These are phyloP conservation scores for Clarireedia sp. DNA, from an alignment of 2,329 filamentous ascomycete species.

Conservation along the genomic window DNA sequence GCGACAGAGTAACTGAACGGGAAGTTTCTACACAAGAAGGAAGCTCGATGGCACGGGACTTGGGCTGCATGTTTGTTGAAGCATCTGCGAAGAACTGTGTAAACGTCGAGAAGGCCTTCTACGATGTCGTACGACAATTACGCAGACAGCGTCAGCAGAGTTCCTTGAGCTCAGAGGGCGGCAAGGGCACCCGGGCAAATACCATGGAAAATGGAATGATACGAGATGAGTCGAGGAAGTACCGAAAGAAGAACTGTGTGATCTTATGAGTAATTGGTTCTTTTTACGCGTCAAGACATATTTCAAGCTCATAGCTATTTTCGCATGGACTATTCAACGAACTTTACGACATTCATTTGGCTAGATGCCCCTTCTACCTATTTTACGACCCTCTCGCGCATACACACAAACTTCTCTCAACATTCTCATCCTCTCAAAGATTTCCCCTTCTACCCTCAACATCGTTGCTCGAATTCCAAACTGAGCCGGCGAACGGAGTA, in stretches of 20 bases:
- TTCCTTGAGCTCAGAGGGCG: constrained; percentile 14
- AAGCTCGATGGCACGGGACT: constrained; percentile 78
- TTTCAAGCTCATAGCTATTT: constrained; percentile 9
- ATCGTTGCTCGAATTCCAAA: constrained; percentile 23
- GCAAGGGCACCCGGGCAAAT: constrained; percentile 19
- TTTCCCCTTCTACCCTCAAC: constrained; percentile 17
- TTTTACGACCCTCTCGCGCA: constrained; percentile 1
- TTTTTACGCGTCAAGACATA: constrained; percentile 5
- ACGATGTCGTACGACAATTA: constrained; percentile 89
- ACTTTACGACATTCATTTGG: constrained; percentile 19
- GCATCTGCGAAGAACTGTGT: constrained; percentile 97
- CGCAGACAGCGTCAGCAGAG: constrained; percentile 64
- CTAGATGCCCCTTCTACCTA: constrained; percentile 10
- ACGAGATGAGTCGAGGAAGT: constrained; percentile 23
- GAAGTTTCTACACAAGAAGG: constrained; percentile 97
- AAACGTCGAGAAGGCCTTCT: constrained; percentile 97
- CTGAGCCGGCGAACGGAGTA: constrained; percentile 29
- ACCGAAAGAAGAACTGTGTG: constrained; percentile 26
- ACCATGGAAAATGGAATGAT: constrained; percentile 19
- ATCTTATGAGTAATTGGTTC: constrained; percentile 28
- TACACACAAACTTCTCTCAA: constrained; percentile 7
- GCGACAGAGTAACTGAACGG: constrained; percentile 88
- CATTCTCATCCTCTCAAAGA: constrained; percentile 2
- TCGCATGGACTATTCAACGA: constrained; percentile 16
- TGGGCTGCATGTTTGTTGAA: constrained; percentile 95